Evolutionary conservation across 2,329 filamentous ascomycete genomes (phyloP).

Genomic region (Venturiaceae sp.): DNA sequence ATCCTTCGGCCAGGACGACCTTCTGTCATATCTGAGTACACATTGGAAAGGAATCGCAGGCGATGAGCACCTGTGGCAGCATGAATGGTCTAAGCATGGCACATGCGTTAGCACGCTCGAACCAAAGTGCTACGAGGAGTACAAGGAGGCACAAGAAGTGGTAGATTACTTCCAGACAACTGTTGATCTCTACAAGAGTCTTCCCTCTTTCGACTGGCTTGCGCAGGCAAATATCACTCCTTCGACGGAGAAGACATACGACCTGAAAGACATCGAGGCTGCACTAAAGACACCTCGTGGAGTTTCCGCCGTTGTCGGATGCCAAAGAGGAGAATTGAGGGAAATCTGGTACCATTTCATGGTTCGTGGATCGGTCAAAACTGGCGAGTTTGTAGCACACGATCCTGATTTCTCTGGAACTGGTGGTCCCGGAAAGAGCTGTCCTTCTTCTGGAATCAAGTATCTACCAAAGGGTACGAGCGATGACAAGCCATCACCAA

Average conservation of each 20-base stretch:
- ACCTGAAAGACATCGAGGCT: constrained; percentile 45
- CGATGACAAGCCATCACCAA: constrained; percentile 22
- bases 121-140: constrained; percentile 14
- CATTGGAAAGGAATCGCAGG: constrained; percentile 15
- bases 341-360: constrained; percentile 58
- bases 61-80: constrained; percentile 9
- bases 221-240: constrained; percentile 34
- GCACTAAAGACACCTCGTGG: constrained; percentile 41
- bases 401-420: constrained; percentile 33
- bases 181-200: constrained; percentile 13
- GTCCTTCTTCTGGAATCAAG: constrained; percentile 52
- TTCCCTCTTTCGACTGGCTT: constrained; percentile 13
- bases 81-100: constrained; percentile 18
- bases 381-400: constrained; percentile 49
- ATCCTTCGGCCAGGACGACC: constrained; percentile 11
- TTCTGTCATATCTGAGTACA: constrained; percentile 14
- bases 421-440: constrained; percentile 39
- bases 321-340: constrained; percentile 36
- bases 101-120: constrained; percentile 17
- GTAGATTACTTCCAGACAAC: constrained; percentile 15
- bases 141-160: constrained; percentile 14
- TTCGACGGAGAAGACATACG: constrained; percentile 47
- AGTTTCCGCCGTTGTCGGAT: constrained; percentile 49
- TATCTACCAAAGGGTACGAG: constrained; percentile 48
- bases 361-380: constrained; percentile 47